phyloP scores from a whole-genome alignment of 2,329 filamentous ascomycete genomes.

The Juglanconis oblonga region DNA sequence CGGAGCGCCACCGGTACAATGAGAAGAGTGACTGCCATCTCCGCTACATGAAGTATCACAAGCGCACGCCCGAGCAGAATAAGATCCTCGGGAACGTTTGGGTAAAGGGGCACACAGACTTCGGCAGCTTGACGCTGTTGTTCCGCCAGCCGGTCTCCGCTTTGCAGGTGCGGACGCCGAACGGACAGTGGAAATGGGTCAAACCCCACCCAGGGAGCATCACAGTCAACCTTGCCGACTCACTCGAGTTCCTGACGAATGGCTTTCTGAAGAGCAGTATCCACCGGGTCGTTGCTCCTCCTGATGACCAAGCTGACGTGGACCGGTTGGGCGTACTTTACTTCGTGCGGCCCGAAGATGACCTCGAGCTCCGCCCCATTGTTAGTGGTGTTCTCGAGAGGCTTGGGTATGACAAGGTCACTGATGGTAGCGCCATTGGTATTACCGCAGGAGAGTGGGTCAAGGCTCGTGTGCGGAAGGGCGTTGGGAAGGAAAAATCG shows the following conservation, averaged over 20 bases:
- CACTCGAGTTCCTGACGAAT: constrained; percentile 28
- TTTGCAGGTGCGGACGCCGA: constrained; percentile 42
- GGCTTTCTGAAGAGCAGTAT: constrained; percentile 33
- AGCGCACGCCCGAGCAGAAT: constrained; percentile 40
- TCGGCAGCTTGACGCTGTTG: constrained; percentile 50
- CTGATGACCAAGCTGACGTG: constrained; percentile 30
- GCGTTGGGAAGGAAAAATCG: no score
- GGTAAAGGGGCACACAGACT: constrained; percentile 44
- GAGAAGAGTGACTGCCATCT: constrained; percentile 51
- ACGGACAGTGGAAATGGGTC: constrained; percentile 42
- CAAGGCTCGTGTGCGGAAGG: no score
- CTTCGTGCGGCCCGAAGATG: constrained; percentile 33
- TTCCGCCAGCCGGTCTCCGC: constrained; percentile 53
- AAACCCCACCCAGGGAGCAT: constrained; percentile 41
- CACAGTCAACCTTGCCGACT: constrained; percentile 39
- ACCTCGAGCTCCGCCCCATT: not conserved
- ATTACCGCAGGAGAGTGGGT: no score
- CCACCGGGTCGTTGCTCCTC: constrained; percentile 33
- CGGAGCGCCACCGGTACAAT: constrained; percentile 49
- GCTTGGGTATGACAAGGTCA: no score
- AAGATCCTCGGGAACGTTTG: constrained; percentile 24
- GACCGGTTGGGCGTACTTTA: constrained; percentile 34
- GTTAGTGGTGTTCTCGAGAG: no score
- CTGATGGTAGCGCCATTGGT: no score
- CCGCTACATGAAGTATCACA: constrained; percentile 53